Base-by-base conservation (phyloP, 2,329 filamentous ascomycete species). In the Kalmusia sp. region DNA sequence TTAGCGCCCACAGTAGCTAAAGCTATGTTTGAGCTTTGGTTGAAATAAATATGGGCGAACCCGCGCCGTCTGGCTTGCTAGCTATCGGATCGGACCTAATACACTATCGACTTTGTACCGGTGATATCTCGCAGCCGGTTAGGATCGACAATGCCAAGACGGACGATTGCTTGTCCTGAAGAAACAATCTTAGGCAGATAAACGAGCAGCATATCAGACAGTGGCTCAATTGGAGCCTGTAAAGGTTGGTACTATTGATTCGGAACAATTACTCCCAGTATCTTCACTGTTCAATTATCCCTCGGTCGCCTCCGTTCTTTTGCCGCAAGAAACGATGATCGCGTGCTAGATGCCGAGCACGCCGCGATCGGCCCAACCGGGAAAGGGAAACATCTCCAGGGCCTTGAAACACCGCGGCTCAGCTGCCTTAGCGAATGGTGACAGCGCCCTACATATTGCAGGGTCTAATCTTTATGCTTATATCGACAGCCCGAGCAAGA, bases 91-190 rank as follows among this genome's bases (percentile, higher is more conserved):
- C 24, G 14, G n/a, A n/a, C n/a, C n/a, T n/a, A n/a, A 43, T 43
- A 19, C n/a, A 30, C n/a, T 19, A 19, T 43, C 15, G 8, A 31
- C 8, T 17, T 19, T 31, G 15, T 15, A 27, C 38, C 21, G 38
- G n/a, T n/a, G 38, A 17, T 12, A 17, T 19, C 14, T 2, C 38
- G 6, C 30, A 22, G n/a, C 27, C 27, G 6, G 21, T 28, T 30
- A n/a, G 14, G 39, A 43, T 43, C 39, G 39, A 15, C 39, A 30
- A 2, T 43, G 40, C 40, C 40, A 43, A 43, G 40, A 19, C 27
- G 27, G 39, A 28, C 38, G 17, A n/a, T 15, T 43, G 5, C 11
- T 25, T 33, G 28, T 38, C 19, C 17, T n/a, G n/a, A n/a, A n/a
- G n/a, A n/a, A n/a, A n/a, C n/a, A n/a, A 22, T 22, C 35, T 38